Percentiles rank a stretch among this genome's conserved stretches.
Conservation (phyloP, 1,284 basidiomycete genomes). For the Mycosarcoma mackinlayi region DNA sequence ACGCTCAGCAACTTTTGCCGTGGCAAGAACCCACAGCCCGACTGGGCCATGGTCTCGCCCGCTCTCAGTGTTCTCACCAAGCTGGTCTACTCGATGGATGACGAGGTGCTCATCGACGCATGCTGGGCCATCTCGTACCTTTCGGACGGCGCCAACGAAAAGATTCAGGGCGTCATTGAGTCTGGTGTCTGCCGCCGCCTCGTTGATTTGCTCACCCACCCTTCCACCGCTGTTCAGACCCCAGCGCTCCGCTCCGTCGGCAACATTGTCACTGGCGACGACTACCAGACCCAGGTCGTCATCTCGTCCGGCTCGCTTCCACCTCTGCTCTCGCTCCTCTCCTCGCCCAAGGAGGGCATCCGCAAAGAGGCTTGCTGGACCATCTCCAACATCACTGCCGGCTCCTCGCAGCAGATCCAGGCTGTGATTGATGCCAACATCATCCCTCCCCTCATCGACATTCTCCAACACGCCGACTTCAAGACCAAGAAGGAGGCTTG, state of each 20-base stretch:
- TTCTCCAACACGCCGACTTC: slow-evolving; percentile 96
- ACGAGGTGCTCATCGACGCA: slow-evolving; percentile 98
- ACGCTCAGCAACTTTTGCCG: slow-evolving; percentile 68
- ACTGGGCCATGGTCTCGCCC: slow-evolving; percentile 76
- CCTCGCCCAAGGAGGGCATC: slow-evolving; percentile 95
- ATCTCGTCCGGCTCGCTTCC: slow-evolving; percentile 95
- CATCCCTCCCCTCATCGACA: slow-evolving; percentile 97
- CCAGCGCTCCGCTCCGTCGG: slow-evolving; percentile 97
- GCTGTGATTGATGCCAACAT: slow-evolving; percentile 80
- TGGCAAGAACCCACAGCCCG: slow-evolving; percentile 68
- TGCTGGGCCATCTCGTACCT: slow-evolving; percentile 99
- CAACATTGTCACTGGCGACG: slow-evolving; percentile 98
- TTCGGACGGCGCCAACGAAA: slow-evolving; percentile 98
- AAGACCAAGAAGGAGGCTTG: slow-evolving; percentile 99
- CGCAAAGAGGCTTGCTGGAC: slow-evolving; percentile 98
- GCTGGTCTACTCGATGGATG: slow-evolving; percentile 97
- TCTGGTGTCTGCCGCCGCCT: slow-evolving; percentile 96
- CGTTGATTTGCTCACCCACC: slow-evolving; percentile 95
- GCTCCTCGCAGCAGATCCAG: slow-evolving; percentile 95
- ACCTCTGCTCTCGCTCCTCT: slow-evolving; percentile 88
- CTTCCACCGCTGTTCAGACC: slow-evolving; percentile 97
- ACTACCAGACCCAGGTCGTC: slow-evolving; percentile 97
- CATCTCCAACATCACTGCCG: slow-evolving; percentile 98
- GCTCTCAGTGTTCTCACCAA: slow-evolving; percentile 96
- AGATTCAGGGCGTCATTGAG: slow-evolving; percentile 99